Evolutionary conservation across 495 filamentous ascomycete species (phyloP), one percentile per base, ranked within the genome.

Genomic region (Hypoxylon lienhwacheense): DNA sequence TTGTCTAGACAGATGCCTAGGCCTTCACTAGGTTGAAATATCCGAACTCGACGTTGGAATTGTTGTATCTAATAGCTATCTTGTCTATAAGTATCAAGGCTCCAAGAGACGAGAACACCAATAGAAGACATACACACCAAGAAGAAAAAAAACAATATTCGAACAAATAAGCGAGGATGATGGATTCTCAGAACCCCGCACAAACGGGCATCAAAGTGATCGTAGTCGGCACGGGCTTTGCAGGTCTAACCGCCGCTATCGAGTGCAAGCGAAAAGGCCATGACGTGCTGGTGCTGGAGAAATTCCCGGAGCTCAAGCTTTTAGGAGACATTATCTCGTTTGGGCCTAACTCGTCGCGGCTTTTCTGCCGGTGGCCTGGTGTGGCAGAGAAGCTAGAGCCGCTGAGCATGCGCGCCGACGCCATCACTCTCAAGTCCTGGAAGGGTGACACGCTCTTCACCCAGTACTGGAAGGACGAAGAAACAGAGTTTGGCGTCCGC

Each of bases 261-360:
- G 83, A 86, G 65, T 83, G 80, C 47, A 66, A 77, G 28, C 75
- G 81, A 34, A 83, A 87, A 63, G 84, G 83, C 3, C 81, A 86
- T 53, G 66, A 59, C 22, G 84, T 85, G 17, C 48, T 69, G 15
- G 61, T 83, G 8, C 68, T 81, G 21, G 81, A 84, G 61, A 73
- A 75, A 34, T 70, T 70, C 42, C 67, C 72, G 1, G 75, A 77
- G 48, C 66, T 77, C 42, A 76, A 70, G 36, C 56, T 71, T 2
- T 70, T 77, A 22, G 75, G 75, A 36, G 76, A 78, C 53, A 75
- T 78, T 54, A 82, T 80, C 59, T 75, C 66, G 17, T 77, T 80
- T 47, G 79, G 78, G 28, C 72, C 73, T 17, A 79, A 78, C 37
- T 71, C 71, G 2, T 72, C 71, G 25, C 65, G 70, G 20, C 70